Percentiles rank a stretch among this genome's conserved stretches.
Evolutionary conservation across 768 basidiomycete species (phyloP).

Genomic region (Naganishia onofrii): DNA sequence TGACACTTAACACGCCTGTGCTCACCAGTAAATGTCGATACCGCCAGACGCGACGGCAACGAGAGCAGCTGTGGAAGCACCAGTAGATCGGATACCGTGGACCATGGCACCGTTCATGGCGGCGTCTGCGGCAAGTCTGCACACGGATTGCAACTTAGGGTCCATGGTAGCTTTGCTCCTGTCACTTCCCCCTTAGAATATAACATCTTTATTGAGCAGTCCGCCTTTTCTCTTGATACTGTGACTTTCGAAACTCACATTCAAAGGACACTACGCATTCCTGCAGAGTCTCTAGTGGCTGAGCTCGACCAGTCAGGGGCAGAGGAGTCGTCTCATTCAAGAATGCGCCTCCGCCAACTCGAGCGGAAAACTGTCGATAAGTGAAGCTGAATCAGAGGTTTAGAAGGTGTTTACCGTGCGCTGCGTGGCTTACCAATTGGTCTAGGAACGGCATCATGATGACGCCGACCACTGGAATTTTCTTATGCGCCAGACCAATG

Average conservation of each 20-base stretch:
- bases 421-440: conserved; percentile 61
- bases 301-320: conserved; percentile 58
- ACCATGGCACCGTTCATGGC: conserved; percentile 71
- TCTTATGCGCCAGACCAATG: conserved; percentile 79
- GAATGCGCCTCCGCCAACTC: conserved; percentile 75
- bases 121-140: conserved; percentile 71
- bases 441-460: conserved; percentile 90
- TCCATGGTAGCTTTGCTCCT: conserved; percentile 23
- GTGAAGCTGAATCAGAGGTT: neutral
- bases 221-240: too few species aligned
- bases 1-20: neutral
- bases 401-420: neutral
- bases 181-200: conserved; percentile 58
- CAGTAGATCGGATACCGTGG: conserved; percentile 77
- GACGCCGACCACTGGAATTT: conserved; percentile 82
- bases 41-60: conserved; percentile 76
- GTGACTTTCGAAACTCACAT: conserved; percentile 34
- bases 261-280: conserved; percentile 58
- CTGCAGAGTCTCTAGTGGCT: conserved; percentile 67
- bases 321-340: conserved; percentile 63
- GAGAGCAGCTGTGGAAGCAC: conserved; percentile 56
- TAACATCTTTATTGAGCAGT: neutral
- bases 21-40: conserved; percentile 75
- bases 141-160: conserved; percentile 66
- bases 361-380: conserved; percentile 63